Evolutionary conservation across 345 rosid species (phyloP).

Genomic region (Hibiscus syriacus): DNA sequence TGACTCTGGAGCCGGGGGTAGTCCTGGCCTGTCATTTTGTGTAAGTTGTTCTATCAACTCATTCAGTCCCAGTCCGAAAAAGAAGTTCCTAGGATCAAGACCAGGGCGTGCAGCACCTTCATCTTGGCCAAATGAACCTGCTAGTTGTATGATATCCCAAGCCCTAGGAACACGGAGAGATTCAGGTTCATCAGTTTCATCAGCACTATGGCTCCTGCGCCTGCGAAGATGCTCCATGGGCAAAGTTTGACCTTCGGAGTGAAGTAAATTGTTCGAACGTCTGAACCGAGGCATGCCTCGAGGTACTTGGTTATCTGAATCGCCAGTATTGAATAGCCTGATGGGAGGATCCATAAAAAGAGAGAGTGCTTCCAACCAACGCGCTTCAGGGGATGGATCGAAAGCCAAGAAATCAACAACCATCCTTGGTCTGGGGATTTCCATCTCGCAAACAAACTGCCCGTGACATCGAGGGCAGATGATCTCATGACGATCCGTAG

Average conservation of each 20-base stretch:
- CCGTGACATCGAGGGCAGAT: constrained; percentile 54
- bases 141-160: constrained; percentile 36
- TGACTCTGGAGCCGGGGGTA: constrained; percentile 56
- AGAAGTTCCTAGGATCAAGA: constrained; percentile 34
- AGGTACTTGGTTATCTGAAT: constrained; percentile 6
- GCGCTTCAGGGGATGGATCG: constrained; percentile 62
- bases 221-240: constrained; percentile 7
- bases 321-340: constrained; percentile 15
- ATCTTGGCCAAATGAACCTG: constrained; percentile 10
- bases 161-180: constrained; percentile 41
- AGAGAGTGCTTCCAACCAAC: constrained; percentile 64
- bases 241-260: not conserved
- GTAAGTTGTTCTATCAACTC: constrained; percentile 60
- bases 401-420: constrained; percentile 54
- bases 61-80: constrained; percentile 37
- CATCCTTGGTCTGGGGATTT: no score
- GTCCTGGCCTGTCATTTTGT: constrained; percentile 60
- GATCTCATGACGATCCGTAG: constrained; percentile 32
- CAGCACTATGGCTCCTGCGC: constrained; percentile 32
- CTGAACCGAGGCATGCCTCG: not conserved
- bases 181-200: constrained; percentile 16
- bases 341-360: constrained; percentile 59
- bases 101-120: constrained; percentile 15
- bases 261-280: not conserved
- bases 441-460: no score